Percentiles rank a stretch among this genome's conserved stretches.
Evolutionary conservation across 192 early-diverging fungal species (phyloP).

Genomic region (Gonapodya prolifera): DNA sequence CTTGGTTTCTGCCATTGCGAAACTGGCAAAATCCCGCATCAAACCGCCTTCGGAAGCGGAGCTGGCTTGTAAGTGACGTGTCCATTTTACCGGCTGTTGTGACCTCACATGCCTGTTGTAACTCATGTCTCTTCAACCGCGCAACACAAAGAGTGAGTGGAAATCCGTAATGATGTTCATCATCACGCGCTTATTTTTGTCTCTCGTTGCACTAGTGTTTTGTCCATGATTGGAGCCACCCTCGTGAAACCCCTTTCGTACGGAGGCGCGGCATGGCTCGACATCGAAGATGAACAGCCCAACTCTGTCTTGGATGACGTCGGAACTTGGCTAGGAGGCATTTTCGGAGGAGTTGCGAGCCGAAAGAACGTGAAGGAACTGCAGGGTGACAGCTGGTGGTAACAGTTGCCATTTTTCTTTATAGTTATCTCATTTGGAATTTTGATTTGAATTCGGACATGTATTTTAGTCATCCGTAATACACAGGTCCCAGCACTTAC

Average conservation of each 20-base stretch:
- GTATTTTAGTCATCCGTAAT: neutral
- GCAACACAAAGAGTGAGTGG: neutral
- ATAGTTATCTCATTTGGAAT: neutral
- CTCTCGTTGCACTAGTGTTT: neutral
- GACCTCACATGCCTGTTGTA: neutral
- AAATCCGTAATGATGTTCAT: neutral
- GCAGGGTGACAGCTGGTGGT: neutral
- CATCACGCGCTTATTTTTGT: neutral
- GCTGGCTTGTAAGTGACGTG: neutral
- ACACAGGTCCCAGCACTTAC: too few species aligned
- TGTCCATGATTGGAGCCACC: neutral
- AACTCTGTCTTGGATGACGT: neutral
- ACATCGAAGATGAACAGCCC: neutral
- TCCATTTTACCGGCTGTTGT: neutral
- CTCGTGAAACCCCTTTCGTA: neutral
- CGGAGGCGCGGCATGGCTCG: neutral
- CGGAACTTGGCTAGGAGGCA: neutral
- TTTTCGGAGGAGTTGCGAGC: neutral
- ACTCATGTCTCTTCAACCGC: neutral
- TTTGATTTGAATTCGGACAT: neutral
- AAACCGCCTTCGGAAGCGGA: neutral
- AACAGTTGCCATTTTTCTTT: neutral
- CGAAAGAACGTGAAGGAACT: neutral
- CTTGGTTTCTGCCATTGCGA: neutral
- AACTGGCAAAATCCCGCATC: neutral